Conservation (phyloP, 106 monocot genomes). For the Ottelia alismoides region DNA sequence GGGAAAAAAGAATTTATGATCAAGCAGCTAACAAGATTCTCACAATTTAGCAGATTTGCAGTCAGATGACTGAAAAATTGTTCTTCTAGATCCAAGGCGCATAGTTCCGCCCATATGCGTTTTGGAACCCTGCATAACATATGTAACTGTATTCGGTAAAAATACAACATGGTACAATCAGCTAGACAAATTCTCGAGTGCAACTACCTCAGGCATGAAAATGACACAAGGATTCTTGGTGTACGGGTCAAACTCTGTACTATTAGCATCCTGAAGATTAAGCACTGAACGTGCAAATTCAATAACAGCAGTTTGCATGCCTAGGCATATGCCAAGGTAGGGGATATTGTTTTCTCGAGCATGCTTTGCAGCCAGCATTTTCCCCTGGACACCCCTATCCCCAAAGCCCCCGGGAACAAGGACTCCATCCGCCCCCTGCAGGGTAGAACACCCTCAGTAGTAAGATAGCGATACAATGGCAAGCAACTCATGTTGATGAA, state of each 20-base stretch:
- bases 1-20: background rate
- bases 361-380: constrained; percentile 86
- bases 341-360: constrained; percentile 90
- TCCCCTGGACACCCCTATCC: constrained; percentile 86
- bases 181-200: background rate
- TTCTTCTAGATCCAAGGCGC: constrained; percentile 91
- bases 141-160: background rate
- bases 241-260: constrained; percentile 75
- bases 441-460: background rate
- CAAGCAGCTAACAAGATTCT: too few species aligned
- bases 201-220: constrained; percentile 93
- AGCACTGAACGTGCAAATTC: constrained; percentile 83
- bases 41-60: constrained; percentile 87
- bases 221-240: constrained; percentile 69
- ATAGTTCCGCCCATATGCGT: constrained; percentile 98
- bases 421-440: constrained; percentile 77
- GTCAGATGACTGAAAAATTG: constrained; percentile 38
- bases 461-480: background rate
- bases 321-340: constrained; percentile 93
- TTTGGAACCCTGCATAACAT: constrained; percentile 63
- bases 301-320: constrained; percentile 96
- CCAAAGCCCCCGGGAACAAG: constrained; percentile 98
- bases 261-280: constrained; percentile 77
- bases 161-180: background rate
- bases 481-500: background rate